Percentiles rank a stretch among this genome's conserved stretches.
Conservation (phyloP, 257 asterid genomes). For the Nicotiana benthamiana region DNA sequence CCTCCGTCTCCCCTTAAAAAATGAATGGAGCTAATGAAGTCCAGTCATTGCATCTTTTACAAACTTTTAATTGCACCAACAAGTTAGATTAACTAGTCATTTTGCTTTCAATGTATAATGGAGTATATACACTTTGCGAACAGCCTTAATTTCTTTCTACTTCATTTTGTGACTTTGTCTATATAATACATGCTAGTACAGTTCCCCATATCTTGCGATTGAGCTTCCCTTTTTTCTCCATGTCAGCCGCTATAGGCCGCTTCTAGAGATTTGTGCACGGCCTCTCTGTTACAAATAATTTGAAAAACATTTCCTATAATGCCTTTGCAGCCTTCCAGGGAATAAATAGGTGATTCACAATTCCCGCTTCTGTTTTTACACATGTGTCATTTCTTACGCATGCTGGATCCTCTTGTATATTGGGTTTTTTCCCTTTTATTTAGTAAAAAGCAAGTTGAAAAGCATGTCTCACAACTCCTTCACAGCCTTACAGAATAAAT, state of each 20-base stretch:
- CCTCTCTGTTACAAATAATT: neutral
- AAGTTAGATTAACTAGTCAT: neutral
- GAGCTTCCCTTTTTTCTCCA: neutral
- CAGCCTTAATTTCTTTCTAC: neutral
- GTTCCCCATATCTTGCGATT: neutral
- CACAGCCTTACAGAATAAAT: neutral
- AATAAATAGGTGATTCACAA: neutral
- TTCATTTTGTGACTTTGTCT: neutral
- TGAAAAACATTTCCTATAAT: neutral
- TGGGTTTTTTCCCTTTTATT: neutral
- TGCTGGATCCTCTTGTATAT: neutral
- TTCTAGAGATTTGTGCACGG: neutral
- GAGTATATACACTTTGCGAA: neutral
- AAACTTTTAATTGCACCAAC: neutral
- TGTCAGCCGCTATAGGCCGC: neutral
- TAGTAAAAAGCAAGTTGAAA: neutral
- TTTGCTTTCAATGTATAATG: neutral
- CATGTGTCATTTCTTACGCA: neutral
- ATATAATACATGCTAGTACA: neutral
- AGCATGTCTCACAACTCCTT: neutral
- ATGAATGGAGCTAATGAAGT: neutral
- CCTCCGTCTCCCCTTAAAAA: neutral
- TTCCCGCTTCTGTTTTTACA: neutral
- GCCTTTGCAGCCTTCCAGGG: neutral
- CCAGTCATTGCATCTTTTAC: neutral